Evolutionary conservation across 2,329 filamentous ascomycete species (phyloP), one percentile per base, ranked within the genome.

Genomic region (Penicillium sp.): DNA sequence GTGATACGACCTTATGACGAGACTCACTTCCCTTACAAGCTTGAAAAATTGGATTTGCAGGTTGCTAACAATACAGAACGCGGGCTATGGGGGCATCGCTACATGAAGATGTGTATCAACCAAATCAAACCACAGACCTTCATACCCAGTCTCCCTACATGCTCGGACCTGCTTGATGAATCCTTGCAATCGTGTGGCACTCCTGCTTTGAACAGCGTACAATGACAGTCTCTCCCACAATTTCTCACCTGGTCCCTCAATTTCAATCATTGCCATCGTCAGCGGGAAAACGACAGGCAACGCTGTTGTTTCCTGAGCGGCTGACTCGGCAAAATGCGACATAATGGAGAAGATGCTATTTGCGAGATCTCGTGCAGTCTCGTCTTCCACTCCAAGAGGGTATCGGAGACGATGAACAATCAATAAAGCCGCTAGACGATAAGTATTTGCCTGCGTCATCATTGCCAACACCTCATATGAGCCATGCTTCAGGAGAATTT

Each of bases 351-450:
- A 65, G 14, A 72, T 71, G 16, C 54, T 62, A 42, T 65, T 63
- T 5, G 71, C 71, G 43, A 69, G 61, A 22, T 54, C 53, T 22
- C 51, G 52, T 14, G 61, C 71, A 7, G 59, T 28, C 11, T 57
- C 66, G 37, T 76, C 73, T 30, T 70, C 65, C 2, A 69, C 58
- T 13, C 73, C 73, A 6, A 76, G 64, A 7, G 73, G 72, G 57
- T 73, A 71, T 33, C 71, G 62, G 33, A 74, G 55, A 1, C 73
- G 71, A 54, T 76, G 74, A 35, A 74, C 66, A 16, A 74, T 55
- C 26, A 75, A 61, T 25, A 75, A 60, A 38, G 62, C 68, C 2
- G 70, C 71, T 2, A 68, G 43, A 11, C 70, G 68, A 63, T 75
- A 76, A 10, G 72, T 64, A n/a, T 62, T 66, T 11, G 73, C 71